A percentile compares a stretch with the other conserved stretches of the same genome.
Evolutionary conservation across 129 eudicot genomes (phyloP).

Genomic region (Pittosporum tobira): DNA sequence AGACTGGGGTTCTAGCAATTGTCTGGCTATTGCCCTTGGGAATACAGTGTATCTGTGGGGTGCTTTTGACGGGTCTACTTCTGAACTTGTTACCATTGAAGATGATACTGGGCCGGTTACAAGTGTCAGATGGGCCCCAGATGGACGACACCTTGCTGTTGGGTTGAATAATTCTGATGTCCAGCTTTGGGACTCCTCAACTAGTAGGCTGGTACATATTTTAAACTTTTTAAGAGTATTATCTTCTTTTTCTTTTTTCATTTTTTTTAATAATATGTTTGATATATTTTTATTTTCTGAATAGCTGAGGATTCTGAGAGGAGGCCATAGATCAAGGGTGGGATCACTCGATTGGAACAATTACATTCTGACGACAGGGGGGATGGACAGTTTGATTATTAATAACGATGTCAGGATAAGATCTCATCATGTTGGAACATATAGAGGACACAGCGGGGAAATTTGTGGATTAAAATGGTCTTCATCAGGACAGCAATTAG

Average conservation of each 20-base stretch:
- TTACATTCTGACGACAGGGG: constrained; percentile 50
- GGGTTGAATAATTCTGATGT: constrained; percentile 48
- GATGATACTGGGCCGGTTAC: constrained; percentile 52
- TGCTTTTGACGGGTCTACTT: constrained; percentile 33
- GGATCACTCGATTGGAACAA: constrained; percentile 65
- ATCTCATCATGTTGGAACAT: constrained; percentile 29
- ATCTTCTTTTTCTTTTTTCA: background rate
- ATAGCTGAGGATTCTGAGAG: constrained; percentile 51
- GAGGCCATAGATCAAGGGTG: constrained; percentile 33
- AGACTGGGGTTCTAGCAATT: constrained; percentile 54
- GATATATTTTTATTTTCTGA: background rate
- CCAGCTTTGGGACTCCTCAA: constrained; percentile 51
- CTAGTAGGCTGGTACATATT: constrained; percentile 26
- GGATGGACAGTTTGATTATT: constrained; percentile 43
- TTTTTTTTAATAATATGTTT: too few relatives aligned
- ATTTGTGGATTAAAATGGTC: constrained; percentile 82
- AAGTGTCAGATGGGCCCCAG: constrained; percentile 64
- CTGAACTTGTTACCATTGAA: constrained; percentile 37
- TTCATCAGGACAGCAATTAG: constrained; percentile 51
- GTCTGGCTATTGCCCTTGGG: constrained; percentile 47
- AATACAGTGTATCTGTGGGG: constrained; percentile 51
- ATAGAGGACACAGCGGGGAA: constrained; percentile 52
- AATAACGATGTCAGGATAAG: constrained; percentile 55
- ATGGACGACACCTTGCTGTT: constrained; percentile 46
- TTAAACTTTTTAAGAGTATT: background rate